phyloP scores from a whole-genome alignment of 73 alveolate genomes.

The Stentor roeselii region DNA sequence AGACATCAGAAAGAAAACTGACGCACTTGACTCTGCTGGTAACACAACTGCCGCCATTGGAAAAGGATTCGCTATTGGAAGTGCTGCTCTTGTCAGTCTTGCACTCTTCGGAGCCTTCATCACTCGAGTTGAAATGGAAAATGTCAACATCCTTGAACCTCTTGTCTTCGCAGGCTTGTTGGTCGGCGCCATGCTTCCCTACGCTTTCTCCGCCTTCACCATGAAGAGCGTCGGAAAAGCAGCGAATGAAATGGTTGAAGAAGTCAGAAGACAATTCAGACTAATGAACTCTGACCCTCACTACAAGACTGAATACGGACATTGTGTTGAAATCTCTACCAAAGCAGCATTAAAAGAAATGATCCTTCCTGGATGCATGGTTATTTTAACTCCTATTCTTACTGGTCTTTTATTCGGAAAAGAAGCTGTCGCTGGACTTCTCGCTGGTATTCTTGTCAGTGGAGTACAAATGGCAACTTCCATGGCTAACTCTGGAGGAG shows the following conservation, averaged over 20 bases:
- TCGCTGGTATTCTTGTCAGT: constrained; percentile 89
- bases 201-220: constrained; percentile 89
- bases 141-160: constrained; percentile 64
- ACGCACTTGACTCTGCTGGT: constrained; percentile 98
- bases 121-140: constrained; percentile 53
- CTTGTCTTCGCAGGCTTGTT: constrained; percentile 69
- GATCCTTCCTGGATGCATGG: constrained; percentile 88
- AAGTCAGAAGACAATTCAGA: constrained; percentile 67
- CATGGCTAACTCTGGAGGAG: constrained; percentile 78
- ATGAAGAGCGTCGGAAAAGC: constrained; percentile 91
- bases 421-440: constrained; percentile 79
- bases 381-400: constrained; percentile 74
- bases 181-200: constrained; percentile 93
- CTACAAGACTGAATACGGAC: constrained; percentile 74
- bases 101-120: constrained; percentile 94
- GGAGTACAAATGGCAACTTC: constrained; percentile 88
- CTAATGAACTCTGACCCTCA: constrained; percentile 27
- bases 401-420: constrained; percentile 86
- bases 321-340: constrained; percentile 84
- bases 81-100: constrained; percentile 93
- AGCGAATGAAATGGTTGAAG: constrained; percentile 85
- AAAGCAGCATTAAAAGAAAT: constrained; percentile 71
- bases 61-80: constrained; percentile 98
- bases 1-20: constrained; percentile 87
- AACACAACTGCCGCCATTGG: constrained; percentile 95